phyloP scores from a whole-genome alignment of 495 filamentous ascomycete genomes.

The Penicillium crystallinum region DNA sequence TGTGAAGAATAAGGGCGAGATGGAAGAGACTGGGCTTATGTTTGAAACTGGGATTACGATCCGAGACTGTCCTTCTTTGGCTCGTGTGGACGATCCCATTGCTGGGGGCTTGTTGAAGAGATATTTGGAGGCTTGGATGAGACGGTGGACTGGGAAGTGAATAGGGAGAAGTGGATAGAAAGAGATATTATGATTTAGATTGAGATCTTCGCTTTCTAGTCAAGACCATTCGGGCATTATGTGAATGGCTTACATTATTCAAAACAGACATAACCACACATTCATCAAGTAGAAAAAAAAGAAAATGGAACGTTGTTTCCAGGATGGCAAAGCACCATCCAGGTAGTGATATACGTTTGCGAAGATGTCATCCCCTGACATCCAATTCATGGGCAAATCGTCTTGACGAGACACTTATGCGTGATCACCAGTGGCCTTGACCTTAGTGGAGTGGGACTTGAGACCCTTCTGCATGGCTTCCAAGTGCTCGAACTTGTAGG shows the following conservation, averaged over 20 bases:
- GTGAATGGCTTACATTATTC: no score
- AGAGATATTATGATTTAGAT: no score
- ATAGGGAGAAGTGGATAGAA: no score
- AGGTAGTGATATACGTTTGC: no score
- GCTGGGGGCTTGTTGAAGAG: conserved; percentile 16
- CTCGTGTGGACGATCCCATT: conserved; percentile 15
- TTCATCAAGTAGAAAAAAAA: no score
- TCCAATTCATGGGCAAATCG: no score
- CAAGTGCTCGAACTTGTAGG: conserved; percentile 52
- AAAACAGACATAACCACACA: no score
- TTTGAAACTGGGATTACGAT: conserved; percentile 20
- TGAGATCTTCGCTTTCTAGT: no score
- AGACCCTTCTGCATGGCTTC: conserved; percentile 50
- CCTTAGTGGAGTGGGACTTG: conserved; percentile 11
- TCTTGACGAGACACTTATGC: no score
- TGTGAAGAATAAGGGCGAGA: neutral
- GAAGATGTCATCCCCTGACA: no score
- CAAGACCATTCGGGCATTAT: no score
- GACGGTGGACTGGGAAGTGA: conserved; percentile 11
- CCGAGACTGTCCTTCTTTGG: conserved; percentile 17
- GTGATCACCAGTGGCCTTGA: no score
- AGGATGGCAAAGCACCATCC: neutral
- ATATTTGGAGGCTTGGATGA: conserved; percentile 24
- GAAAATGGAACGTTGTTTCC: neutral
- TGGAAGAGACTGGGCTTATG: conserved; percentile 1